A percentile compares a stretch with the other conserved stretches of the same genome.
phyloP scores from a whole-genome alignment of 2,329 filamentous ascomycete species.

The Cyphellophora attinorum region DNA sequence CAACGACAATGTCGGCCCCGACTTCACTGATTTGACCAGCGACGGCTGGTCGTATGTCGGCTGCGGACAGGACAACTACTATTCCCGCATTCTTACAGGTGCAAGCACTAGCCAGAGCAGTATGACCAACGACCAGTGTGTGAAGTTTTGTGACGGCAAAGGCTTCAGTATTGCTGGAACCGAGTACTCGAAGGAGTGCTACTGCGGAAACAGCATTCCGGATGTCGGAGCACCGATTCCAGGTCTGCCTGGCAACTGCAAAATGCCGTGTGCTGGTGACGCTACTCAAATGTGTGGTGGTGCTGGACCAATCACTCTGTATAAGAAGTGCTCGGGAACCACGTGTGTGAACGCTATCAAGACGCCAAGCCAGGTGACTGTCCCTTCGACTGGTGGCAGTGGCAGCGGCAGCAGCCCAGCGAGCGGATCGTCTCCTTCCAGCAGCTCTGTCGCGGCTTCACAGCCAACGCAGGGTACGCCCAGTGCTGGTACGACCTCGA shows the following conservation, averaged over 20 bases:
- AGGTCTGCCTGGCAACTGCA: conserved; percentile 19
- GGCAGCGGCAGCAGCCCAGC: neutral
- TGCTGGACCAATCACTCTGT: conserved; percentile 16
- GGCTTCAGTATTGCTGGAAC: conserved; percentile 24
- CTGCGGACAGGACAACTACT: conserved; percentile 43
- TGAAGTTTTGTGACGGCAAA: conserved; percentile 21
- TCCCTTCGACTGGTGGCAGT: neutral
- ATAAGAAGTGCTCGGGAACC: conserved; percentile 19
- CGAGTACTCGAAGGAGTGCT: conserved; percentile 20
- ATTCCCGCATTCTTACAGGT: conserved; percentile 26
- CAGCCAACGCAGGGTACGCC: neutral
- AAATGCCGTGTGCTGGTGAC: conserved; percentile 20
- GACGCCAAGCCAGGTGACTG: neutral
- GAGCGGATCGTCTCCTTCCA: neutral
- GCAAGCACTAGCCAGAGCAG: conserved; percentile 14
- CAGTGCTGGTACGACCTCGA: neutral
- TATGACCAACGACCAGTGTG: conserved; percentile 22
- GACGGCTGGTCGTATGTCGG: conserved; percentile 51
- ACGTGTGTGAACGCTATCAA: conserved; percentile 11
- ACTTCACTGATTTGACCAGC: conserved; percentile 36
- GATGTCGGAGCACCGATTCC: conserved; percentile 16
- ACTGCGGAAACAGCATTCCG: conserved; percentile 17
- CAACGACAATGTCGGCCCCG: conserved; percentile 20
- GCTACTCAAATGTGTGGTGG: conserved; percentile 20
- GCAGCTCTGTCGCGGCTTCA: neutral